A percentile compares a stretch with the other conserved stretches of the same genome.
These are phyloP conservation scores for Oryza longistaminata DNA, from an alignment of 176 grass and related monocot genomes.

Conservation along the genomic window DNA sequence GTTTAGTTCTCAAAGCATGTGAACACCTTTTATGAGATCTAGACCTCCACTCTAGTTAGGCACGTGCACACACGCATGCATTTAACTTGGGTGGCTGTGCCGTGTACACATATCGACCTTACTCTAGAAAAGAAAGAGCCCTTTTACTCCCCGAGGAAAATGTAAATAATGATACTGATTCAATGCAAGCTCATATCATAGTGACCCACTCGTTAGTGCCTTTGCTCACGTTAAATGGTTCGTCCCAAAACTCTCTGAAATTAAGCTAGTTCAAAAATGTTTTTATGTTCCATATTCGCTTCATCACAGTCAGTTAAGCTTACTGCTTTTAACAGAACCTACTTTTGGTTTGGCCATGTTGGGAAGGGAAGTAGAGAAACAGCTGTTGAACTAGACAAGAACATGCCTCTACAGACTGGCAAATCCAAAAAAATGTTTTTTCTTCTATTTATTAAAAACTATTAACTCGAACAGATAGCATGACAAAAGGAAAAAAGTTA, in stretches of 20 bases:
- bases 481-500: background rate
- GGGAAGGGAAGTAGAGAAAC: constrained; percentile 3
- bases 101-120: background rate
- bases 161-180: background rate
- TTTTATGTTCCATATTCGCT: background rate
- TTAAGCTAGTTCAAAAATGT: constrained; percentile 10
- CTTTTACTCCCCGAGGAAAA: background rate
- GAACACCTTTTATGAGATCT: background rate
- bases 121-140: background rate
- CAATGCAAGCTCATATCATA: background rate
- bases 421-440: background rate
- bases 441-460: background rate
- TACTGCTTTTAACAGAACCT: background rate
- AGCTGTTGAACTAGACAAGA: background rate
- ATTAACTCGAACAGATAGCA: constrained; percentile 8
- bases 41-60: background rate
- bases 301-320: background rate
- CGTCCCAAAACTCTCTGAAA: background rate
- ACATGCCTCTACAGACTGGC: background rate
- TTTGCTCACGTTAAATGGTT: background rate
- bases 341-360: background rate
- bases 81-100: background rate
- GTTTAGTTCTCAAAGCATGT: background rate
- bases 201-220: background rate
- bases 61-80: background rate